Percentiles rank a stretch among this genome's conserved stretches.
These are phyloP conservation scores for Pyrenopolyporus hunteri DNA, from an alignment of 495 filamentous ascomycete species.

Conservation along the genomic window DNA sequence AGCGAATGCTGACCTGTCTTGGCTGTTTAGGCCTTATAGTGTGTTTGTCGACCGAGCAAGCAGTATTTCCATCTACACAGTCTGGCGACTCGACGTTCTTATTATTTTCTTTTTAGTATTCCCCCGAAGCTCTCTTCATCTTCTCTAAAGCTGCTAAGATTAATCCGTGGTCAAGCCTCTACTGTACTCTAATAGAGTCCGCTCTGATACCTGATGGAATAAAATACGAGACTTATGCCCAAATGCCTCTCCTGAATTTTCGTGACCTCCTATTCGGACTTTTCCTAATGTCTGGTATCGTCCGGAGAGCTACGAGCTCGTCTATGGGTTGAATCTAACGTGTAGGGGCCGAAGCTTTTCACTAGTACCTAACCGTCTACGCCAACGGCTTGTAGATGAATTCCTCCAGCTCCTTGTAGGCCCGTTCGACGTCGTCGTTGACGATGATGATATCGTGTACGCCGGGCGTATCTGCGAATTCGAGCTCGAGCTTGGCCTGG, in stretches of 20 bases:
- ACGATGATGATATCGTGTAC: constrained; percentile 86
- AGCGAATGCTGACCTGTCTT: constrained; percentile 6
- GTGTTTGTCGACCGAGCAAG: constrained; percentile 42
- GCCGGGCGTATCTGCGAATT: constrained; percentile 73
- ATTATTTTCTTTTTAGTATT: constrained; percentile 50
- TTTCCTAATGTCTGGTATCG: constrained; percentile 7
- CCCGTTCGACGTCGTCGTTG: constrained; percentile 86
- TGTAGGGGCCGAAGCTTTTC: neutral
- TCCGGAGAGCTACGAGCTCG: neutral
- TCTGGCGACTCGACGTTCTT: constrained; percentile 43
- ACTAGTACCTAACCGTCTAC: constrained; percentile 10
- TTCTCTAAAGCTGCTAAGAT: constrained; percentile 42
- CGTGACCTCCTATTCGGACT: constrained; percentile 6
- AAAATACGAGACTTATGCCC: constrained; percentile 45
- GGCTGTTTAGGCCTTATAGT: constrained; percentile 34
- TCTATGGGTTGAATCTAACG: constrained; percentile 2
- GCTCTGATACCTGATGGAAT: constrained; percentile 55
- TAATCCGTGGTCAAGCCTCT: constrained; percentile 46
- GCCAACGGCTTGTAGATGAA: constrained; percentile 57
- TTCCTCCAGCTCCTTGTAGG: constrained; percentile 77
- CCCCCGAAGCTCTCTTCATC: constrained; percentile 41
- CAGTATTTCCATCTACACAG: constrained; percentile 40
- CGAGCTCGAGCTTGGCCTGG: constrained; percentile 83
- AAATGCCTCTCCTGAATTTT: constrained; percentile 11
- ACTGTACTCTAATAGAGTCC: constrained; percentile 52